Evolutionary conservation across 495 filamentous ascomycete species (phyloP).

Genomic region (Parachaetomium inaequale): DNA sequence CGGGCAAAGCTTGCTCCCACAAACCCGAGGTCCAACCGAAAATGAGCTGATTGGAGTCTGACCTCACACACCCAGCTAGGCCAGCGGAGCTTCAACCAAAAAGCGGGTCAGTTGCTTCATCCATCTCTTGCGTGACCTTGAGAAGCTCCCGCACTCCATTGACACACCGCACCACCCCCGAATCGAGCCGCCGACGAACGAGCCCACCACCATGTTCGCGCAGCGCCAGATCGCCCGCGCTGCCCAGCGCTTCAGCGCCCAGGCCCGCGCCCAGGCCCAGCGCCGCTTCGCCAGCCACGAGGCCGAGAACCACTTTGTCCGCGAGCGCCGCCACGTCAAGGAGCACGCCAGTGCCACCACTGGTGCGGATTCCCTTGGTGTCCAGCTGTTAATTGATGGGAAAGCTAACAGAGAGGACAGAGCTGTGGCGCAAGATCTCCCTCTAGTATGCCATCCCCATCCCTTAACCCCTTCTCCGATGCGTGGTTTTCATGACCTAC

Average conservation of each 20-base stretch:
- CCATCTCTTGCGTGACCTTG: constrained; percentile 5
- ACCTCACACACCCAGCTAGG: constrained; percentile 24
- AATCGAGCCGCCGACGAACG: constrained; percentile 8
- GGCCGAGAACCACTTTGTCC: constrained; percentile 81
- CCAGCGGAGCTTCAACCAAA: constrained; percentile 13
- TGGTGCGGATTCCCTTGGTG: constrained; percentile 50
- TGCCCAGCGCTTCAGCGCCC: constrained; percentile 55
- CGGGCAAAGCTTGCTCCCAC: neutral
- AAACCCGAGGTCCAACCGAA: constrained; percentile 25
- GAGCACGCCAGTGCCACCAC: constrained; percentile 75
- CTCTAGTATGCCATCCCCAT: constrained; percentile 65
- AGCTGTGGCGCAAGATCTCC: constrained; percentile 89
- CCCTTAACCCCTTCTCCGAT: constrained; percentile 6
- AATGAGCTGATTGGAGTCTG: constrained; percentile 30
- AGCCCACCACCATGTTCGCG: constrained; percentile 52
- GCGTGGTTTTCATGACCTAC: constrained; percentile 33
- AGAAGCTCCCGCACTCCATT: constrained; percentile 1
- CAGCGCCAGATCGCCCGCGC: constrained; percentile 60
- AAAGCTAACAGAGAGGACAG: constrained; percentile 47
- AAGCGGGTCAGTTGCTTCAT: constrained; percentile 20
- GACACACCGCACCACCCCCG: constrained; percentile 14
- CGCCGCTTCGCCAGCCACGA: constrained; percentile 63
- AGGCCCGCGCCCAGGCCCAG: constrained; percentile 56
- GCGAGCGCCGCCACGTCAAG: constrained; percentile 79
- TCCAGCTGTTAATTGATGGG: neutral